A percentile compares a stretch with the other conserved stretches of the same genome.
Conservation (phyloP, 768 basidiomycete genomes). For the Lentinus brumalis region DNA sequence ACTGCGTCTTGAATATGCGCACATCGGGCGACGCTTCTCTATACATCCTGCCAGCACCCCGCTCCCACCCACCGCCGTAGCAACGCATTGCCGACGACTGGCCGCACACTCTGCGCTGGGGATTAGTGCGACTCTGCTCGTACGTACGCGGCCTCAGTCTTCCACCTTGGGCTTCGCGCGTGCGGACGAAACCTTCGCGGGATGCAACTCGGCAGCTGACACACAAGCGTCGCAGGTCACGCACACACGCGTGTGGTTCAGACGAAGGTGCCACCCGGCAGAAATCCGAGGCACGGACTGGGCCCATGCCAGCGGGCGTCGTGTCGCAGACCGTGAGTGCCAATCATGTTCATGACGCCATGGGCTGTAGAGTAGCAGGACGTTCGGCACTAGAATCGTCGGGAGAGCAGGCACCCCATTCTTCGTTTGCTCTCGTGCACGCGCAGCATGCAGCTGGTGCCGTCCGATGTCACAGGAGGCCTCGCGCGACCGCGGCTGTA, state of each 20-base stretch:
- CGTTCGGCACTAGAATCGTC: not conserved
- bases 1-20: conserved; percentile 3
- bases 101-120: not conserved
- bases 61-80: conserved; percentile 1
- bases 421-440: not conserved
- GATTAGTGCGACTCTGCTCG: not conserved
- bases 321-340: not conserved
- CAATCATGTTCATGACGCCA: not conserved
- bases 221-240: not conserved
- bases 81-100: not conserved
- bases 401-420: not conserved
- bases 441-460: not conserved
- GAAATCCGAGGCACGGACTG: not conserved
- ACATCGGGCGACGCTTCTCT: conserved; percentile 4
- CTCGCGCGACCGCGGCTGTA: not conserved
- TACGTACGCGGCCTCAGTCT: not conserved
- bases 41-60: not conserved
- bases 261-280: not conserved
- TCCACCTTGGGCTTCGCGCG: conserved; percentile 5
- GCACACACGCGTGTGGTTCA: not conserved
- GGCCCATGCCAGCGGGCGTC: not conserved
- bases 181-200: conserved; percentile 17
- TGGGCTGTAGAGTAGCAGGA: not conserved
- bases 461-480: no score
- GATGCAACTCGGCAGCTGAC: conserved; percentile 9